Evolutionary conservation across 441 rosid genomes (phyloP).

Genomic region (Adansonia grandidieri): DNA sequence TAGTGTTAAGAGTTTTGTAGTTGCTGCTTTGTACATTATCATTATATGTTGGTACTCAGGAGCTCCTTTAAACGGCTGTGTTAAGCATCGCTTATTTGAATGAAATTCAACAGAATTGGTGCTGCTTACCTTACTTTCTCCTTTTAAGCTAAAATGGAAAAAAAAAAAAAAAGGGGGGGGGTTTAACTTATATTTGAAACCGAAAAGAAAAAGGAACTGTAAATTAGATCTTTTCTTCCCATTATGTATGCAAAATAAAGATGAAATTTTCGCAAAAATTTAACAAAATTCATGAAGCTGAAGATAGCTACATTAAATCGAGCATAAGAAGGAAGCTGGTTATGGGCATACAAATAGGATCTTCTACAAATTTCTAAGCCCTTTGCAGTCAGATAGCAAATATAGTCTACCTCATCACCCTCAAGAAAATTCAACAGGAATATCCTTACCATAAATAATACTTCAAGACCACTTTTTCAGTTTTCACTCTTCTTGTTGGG

Average conservation of each 20-base stretch:
- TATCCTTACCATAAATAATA: neutral
- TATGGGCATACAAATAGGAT: neutral
- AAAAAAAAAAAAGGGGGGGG: too few relatives aligned
- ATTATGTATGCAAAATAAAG: too few relatives aligned
- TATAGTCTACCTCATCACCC: neutral
- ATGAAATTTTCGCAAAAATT: neutral
- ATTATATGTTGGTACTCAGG: neutral
- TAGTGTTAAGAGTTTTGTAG: slow-evolving; percentile 19
- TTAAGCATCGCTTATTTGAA: neutral
- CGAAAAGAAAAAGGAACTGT: too few relatives aligned
- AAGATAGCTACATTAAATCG: neutral
- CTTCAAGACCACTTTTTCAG: neutral
- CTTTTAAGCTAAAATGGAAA: neutral
- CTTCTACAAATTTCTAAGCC: neutral
- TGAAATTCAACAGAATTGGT: neutral
- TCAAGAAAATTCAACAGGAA: neutral
- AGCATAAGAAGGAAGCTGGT: neutral
- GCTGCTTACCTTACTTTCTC: neutral
- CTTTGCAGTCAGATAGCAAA: neutral
- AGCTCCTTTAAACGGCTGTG: neutral
- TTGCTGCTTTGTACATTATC: slow-evolving; percentile 27
- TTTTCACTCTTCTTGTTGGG: neutral
- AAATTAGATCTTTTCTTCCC: too few relatives aligned
- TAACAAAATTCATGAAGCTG: neutral
- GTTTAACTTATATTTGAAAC: too few relatives aligned